Evolutionary conservation across 768 basidiomycete genomes (phyloP).

Genomic region (Podaxis pistillaris): DNA sequence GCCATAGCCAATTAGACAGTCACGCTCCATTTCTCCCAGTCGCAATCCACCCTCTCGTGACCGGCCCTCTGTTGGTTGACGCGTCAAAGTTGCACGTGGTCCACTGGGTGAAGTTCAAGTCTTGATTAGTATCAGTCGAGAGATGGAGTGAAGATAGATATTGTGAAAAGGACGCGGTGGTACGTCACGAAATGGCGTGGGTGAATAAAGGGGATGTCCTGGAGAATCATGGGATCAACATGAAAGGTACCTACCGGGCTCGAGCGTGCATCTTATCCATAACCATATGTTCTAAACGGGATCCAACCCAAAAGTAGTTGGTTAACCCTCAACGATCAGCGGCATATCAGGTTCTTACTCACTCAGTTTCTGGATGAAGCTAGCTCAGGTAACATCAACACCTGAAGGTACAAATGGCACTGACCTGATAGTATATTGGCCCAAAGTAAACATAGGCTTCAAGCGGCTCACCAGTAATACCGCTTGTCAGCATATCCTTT

Average conservation of each 20-base stretch:
- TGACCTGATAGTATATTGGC: conserved; percentile 95
- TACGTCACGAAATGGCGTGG: not conserved
- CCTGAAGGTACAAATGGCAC: conserved; percentile 17
- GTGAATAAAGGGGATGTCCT: conserved; percentile 1
- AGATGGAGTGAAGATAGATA: conserved; percentile 15
- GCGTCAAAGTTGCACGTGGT: conserved; percentile 92
- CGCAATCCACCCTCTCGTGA: conserved; percentile 97
- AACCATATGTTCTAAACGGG: conserved; percentile 86
- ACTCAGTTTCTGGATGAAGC: conserved; percentile 82
- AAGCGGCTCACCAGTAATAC: conserved; percentile 94
- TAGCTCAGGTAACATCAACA: conserved; percentile 5
- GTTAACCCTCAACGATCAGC: not conserved
- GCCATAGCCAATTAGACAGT: conserved; percentile 98
- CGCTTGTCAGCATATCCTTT: conserved; percentile 99
- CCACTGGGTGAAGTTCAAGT: conserved; percentile 50
- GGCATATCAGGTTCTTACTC: conserved; percentile 30
- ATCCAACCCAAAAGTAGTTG: conserved; percentile 8
- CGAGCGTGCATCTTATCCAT: conserved; percentile 99
- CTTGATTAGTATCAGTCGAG: not conserved
- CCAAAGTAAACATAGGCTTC: conserved; percentile 99
- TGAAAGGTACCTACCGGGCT: conserved; percentile 60
- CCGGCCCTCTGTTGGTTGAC: conserved; percentile 98
- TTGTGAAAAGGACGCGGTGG: not conserved
- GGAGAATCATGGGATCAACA: conserved; percentile 1
- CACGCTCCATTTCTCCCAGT: conserved; percentile 98